These are phyloP conservation scores for Trypanosoma caninum DNA, from an alignment of 208 protist genomes.

Conservation along the genomic window DNA sequence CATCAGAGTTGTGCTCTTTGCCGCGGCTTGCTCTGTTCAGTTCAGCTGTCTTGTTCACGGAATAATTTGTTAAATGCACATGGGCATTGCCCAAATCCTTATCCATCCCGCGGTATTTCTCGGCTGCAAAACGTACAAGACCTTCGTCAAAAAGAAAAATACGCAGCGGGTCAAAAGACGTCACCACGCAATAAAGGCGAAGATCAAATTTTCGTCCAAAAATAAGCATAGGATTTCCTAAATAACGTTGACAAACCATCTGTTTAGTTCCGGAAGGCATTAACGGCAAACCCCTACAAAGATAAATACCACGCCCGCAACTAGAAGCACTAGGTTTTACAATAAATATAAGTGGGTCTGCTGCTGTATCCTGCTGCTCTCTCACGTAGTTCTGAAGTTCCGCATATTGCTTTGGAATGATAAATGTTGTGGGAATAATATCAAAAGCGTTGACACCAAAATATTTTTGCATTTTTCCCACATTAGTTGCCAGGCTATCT, in stretches of 20 bases:
- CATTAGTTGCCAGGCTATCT: conserved; percentile 82
- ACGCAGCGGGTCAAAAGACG: conserved; percentile 85
- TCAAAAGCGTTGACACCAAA: conserved; percentile 70
- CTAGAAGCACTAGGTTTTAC: conserved; percentile 86
- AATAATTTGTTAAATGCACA: conserved; percentile 97
- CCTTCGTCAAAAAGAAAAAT: conserved; percentile 94
- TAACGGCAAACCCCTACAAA: conserved; percentile 65
- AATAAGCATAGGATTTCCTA: conserved; percentile 92
- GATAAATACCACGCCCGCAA: conserved; percentile 84
- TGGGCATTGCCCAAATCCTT: conserved; percentile 84
- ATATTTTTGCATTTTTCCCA: conserved; percentile 70
- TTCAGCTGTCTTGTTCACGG: conserved; percentile 94
- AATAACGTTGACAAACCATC: conserved; percentile 92
- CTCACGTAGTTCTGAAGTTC: conserved; percentile 66
- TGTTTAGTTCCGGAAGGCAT: conserved; percentile 55
- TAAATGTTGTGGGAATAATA: conserved; percentile 79
- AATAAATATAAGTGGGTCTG: conserved; percentile 82
- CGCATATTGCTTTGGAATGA: conserved; percentile 71
- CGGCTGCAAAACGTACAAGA: conserved; percentile 93
- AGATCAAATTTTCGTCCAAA: conserved; percentile 95
- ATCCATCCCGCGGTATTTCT: conserved; percentile 84
- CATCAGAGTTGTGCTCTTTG: conserved; percentile 66
- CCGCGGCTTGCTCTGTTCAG: conserved; percentile 54
- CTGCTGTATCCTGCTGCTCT: conserved; percentile 44
- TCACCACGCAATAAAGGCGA: conserved; percentile 92